A percentile compares a stretch with the other conserved stretches of the same genome.
phyloP scores from a whole-genome alignment of 73 alveolate genomes.

The Uronychia setigera region DNA sequence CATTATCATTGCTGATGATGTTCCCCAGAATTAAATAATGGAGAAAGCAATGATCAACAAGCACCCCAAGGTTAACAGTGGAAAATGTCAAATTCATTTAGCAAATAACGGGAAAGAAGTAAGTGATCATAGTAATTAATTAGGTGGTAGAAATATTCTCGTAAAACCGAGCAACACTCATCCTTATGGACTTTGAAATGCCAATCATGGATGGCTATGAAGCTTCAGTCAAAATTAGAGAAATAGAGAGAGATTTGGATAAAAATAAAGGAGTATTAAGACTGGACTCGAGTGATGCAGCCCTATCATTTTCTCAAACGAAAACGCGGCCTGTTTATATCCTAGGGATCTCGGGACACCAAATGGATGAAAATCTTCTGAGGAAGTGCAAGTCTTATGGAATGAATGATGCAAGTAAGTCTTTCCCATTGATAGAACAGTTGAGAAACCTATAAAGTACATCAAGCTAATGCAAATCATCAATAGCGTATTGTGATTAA shows the following conservation, averaged over 20 bases:
- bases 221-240: conserved; percentile 5
- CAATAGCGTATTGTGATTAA: too few species aligned
- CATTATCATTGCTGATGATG: background rate
- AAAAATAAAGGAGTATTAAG: background rate
- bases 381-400: background rate
- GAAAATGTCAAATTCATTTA: background rate
- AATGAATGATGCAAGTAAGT: background rate
- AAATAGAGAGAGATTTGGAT: background rate
- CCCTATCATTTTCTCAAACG: background rate
- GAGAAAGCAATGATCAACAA: background rate
- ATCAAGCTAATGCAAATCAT: too few species aligned
- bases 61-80: background rate
- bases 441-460: too few species aligned
- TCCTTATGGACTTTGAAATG: conserved; percentile 7
- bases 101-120: conserved; percentile 5
- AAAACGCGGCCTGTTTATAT: background rate
- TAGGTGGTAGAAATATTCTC: background rate
- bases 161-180: background rate
- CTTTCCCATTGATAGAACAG: too few species aligned
- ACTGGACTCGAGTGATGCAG: too few species aligned
- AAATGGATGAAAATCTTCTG: background rate
- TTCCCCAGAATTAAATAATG: background rate
- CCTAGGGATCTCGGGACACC: background rate
- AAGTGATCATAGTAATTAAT: background rate
- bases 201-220: background rate